Evolutionary conservation across 2,329 filamentous ascomycete species (phyloP), one percentile per base, ranked within the genome.

Genomic region (Lachnellula subtilissima): DNA sequence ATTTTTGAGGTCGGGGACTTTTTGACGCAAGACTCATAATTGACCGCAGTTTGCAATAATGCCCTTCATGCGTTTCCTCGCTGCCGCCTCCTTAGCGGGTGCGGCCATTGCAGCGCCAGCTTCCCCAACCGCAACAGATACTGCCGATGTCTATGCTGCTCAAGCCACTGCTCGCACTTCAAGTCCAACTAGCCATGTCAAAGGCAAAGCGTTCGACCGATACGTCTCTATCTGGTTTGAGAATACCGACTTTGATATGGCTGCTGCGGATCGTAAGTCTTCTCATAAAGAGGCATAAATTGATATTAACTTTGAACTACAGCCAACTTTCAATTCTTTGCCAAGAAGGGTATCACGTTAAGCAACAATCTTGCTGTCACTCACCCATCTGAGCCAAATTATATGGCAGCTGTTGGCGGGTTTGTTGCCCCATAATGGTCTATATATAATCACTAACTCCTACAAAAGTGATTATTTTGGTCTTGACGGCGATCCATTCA

Each of bases 361-460:
- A 76, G 74, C 48, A 80, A 82, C 65, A 78, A 80, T 71, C 81
- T 77, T 57, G 86, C 78, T 19, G 73, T 88, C 40, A 89, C 87
- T 1, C 87, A 91, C 65, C 87, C 88, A 1, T 87, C 82, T 0
- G 80, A 91, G 75, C 88, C 88, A 19, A 92, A 92, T 75, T 92
- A 92, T 70, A 79, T 85, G 56, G 83, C 87, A 2, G 70, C 82
- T 1, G 79, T 86, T 47, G 82, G 80, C 35, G 88, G 88, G 61
- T 63, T 56, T 36, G 50, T 51, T n/a, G 22, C 25, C 12, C 11
- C 23, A 23, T 71, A 6, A 7, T 40, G 19, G 25, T 37, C 9
- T 45, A 37, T 25, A 50, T 37, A 32, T 22, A 22, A 42, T 9
- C 19, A 23, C 14, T 46, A 48, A 48, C 25, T 35, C 15, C 15